Evolutionary conservation across 257 asterid genomes (phyloP).

Genomic region (Nicotiana attenuata): DNA sequence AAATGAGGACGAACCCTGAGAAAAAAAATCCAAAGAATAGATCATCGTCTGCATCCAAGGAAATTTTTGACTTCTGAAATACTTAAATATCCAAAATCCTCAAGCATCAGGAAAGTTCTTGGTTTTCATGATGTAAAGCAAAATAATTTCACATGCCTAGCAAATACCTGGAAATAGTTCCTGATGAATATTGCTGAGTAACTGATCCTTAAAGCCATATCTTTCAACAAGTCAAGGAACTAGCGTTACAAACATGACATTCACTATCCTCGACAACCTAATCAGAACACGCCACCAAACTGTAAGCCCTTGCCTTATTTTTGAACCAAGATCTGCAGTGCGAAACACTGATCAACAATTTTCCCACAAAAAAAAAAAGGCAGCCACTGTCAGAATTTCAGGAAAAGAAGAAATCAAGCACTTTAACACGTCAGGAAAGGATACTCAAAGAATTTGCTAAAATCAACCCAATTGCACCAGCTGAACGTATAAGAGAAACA

Average conservation of each 20-base stretch:
- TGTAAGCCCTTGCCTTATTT: conserved; percentile 5
- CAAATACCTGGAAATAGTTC: conserved; percentile 70
- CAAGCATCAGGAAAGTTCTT: background rate
- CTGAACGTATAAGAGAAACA: conserved; percentile 65
- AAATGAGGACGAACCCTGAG: conserved; percentile 66
- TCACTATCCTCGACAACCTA: background rate
- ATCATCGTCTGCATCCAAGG: conserved; percentile 1
- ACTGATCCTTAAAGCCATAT: conserved; percentile 76
- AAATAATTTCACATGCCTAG: background rate
- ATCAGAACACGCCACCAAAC: background rate
- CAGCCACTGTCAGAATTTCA: background rate
- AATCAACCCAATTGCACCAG: conserved; percentile 88
- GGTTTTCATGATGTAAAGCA: too few species aligned
- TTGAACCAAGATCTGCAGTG: background rate
- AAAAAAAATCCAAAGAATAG: background rate
- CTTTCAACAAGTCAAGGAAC: conserved; percentile 58
- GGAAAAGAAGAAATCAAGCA: background rate
- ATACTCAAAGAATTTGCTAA: conserved; percentile 93
- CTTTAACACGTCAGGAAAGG: conserved; percentile 35
- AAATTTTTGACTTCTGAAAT: background rate
- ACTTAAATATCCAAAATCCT: background rate
- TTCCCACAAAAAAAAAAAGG: background rate
- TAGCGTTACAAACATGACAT: background rate
- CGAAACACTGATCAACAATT: background rate
- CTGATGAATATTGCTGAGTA: conserved; percentile 79